A percentile compares a stretch with the other conserved stretches of the same genome.
Evolutionary conservation across 768 basidiomycete species (phyloP).

Genomic region (Tephrocybe sp.): DNA sequence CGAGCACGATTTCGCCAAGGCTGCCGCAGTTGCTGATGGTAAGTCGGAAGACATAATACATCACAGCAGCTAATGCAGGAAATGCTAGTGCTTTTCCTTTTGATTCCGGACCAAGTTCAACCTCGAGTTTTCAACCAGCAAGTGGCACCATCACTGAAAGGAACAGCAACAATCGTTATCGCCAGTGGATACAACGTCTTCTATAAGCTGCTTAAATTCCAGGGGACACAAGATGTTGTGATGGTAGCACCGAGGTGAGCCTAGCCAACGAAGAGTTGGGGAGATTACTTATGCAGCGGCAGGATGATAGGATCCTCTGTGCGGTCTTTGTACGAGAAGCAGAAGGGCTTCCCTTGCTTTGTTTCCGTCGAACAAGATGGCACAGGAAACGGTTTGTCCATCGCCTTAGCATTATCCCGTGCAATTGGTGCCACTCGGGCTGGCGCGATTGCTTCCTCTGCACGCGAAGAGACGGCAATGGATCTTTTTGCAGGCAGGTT

Average conservation of each 20-base stretch:
- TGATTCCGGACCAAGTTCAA: slow-evolving; percentile 67
- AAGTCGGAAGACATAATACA: slow-evolving; percentile 11
- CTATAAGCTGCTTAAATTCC: slow-evolving; percentile 56
- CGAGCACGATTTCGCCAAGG: slow-evolving; percentile 56
- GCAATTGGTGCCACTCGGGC: slow-evolving; percentile 64
- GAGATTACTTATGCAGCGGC: slow-evolving; percentile 1
- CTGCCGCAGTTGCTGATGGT: slow-evolving; percentile 58
- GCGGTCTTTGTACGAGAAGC: slow-evolving; percentile 57
- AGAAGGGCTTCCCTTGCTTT: slow-evolving; percentile 64
- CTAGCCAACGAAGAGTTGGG: neutral
- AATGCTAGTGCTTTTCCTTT: slow-evolving; percentile 51
- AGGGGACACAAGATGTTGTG: slow-evolving; percentile 53
- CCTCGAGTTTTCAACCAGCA: slow-evolving; percentile 60
- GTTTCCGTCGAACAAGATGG: slow-evolving; percentile 66
- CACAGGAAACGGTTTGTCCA: slow-evolving; percentile 42
- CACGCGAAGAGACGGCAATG: slow-evolving; percentile 63
- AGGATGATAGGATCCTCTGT: slow-evolving; percentile 73
- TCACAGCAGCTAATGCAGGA: neutral
- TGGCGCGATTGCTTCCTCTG: slow-evolving; percentile 64
- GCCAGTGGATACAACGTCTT: slow-evolving; percentile 70
- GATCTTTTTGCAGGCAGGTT: slow-evolving; percentile 53
- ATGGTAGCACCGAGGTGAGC: slow-evolving; percentile 65
- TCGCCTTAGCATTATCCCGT: slow-evolving; percentile 53
- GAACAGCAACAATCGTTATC: slow-evolving; percentile 48
- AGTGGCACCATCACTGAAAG: slow-evolving; percentile 50